Conservation (phyloP, 73 alveolate species). For the Blepharisma stoltei region DNA sequence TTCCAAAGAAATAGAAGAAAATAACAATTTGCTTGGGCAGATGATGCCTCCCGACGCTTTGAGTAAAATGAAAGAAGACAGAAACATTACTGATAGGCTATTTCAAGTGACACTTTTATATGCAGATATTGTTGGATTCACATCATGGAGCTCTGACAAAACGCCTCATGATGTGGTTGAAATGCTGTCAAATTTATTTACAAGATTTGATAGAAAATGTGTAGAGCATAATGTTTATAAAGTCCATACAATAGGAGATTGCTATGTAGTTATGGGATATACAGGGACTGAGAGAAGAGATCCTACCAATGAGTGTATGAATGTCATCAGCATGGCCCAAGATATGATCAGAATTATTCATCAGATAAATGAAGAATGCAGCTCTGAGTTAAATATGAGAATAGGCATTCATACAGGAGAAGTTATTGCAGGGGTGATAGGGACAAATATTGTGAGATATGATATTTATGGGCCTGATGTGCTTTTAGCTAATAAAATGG, state of each 20-base stretch:
- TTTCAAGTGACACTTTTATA: conserved; percentile 89
- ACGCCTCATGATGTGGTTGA: conserved; percentile 91
- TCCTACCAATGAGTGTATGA: conserved; percentile 60
- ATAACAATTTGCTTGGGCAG: conserved; percentile 55
- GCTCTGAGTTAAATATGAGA: conserved; percentile 42
- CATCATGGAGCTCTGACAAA: conserved; percentile 69
- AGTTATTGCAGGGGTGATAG: conserved; percentile 39
- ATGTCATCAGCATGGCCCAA: conserved; percentile 69
- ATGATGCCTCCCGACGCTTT: conserved; percentile 68
- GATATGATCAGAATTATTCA: conserved; percentile 47
- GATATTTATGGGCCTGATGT: conserved; percentile 76
- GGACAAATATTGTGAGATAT: conserved; percentile 55
- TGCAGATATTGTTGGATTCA: conserved; percentile 90
- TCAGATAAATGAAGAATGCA: conserved; percentile 49
- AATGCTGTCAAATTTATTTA: conserved; percentile 84
- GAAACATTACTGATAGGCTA: conserved; percentile 73
- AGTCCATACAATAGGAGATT: conserved; percentile 77
- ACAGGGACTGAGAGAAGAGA: conserved; percentile 63
- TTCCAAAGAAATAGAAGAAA: conserved; percentile 47
- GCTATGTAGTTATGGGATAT: conserved; percentile 74
- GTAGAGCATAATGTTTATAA: conserved; percentile 73
- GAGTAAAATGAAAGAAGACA: conserved; percentile 56
- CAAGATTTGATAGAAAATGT: conserved; percentile 91
- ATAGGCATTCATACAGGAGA: conserved; percentile 46
- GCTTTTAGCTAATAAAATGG: conserved; percentile 70